Conservation (phyloP, 768 basidiomycete genomes). For the Phlebiopsis flavidoalba region DNA sequence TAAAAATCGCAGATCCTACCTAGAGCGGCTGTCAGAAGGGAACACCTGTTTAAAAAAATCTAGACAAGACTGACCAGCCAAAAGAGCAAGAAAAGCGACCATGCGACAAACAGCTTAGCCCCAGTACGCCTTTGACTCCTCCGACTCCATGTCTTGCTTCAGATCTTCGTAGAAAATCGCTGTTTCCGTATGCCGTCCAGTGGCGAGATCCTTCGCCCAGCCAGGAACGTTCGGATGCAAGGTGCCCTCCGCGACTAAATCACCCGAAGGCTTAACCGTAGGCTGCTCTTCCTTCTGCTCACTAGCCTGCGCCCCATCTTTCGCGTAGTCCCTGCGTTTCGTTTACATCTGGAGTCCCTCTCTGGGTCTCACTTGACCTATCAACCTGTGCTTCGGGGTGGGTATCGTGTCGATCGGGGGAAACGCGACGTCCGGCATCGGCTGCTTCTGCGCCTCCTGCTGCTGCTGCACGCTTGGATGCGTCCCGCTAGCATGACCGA, state of each 20-base stretch:
- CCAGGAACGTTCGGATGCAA: conserved; percentile 11
- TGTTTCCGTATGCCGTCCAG: conserved; percentile 2
- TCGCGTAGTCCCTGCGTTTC: neutral
- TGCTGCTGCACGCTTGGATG: conserved; percentile 1
- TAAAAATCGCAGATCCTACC: conserved; percentile 69
- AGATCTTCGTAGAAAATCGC: conserved; percentile 14
- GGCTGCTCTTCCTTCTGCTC: neutral
- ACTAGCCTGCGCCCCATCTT: neutral
- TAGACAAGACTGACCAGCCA: conserved; percentile 51
- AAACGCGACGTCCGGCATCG: neutral
- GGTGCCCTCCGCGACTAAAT: conserved; percentile 1
- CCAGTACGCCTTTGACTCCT: conserved; percentile 51
- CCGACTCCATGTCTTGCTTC: conserved; percentile 18
- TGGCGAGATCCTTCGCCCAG: conserved; percentile 16
- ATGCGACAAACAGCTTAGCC: conserved; percentile 51
- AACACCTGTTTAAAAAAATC: conserved; percentile 1
- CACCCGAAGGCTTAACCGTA: neutral
- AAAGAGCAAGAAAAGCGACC: conserved; percentile 64
- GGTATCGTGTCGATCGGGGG: neutral
- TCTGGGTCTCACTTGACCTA: neutral
- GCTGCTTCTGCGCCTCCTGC: conserved; percentile 4
- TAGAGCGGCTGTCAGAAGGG: conserved; percentile 18
- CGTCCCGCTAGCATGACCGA: conserved; percentile 9
- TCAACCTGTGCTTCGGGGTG: neutral
- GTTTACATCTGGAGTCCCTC: neutral